Evolutionary conservation across 306 rosid genomes (phyloP).

Genomic region (Purshia tridentata): DNA sequence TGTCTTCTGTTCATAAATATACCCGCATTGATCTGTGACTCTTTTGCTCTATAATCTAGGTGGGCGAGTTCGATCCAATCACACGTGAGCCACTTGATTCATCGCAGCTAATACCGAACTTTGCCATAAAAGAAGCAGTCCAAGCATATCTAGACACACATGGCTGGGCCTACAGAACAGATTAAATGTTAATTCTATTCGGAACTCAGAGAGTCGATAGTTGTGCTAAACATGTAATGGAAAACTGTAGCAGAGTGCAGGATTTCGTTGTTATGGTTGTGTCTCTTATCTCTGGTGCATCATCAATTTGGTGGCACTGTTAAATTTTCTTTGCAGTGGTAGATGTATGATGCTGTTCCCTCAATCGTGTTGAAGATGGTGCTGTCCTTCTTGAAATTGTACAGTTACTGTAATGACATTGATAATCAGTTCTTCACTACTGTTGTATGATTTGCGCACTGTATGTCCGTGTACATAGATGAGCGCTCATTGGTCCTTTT

Average conservation of each 20-base stretch:
- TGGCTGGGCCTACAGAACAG: constrained; percentile 85
- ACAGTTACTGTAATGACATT: constrained; percentile 5
- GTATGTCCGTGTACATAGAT: too few species aligned
- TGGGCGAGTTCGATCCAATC: constrained; percentile 79
- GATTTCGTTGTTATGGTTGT: background rate
- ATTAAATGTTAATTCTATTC: constrained; percentile 27
- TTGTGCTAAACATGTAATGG: background rate
- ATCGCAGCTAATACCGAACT: constrained; percentile 64
- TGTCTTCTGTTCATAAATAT: background rate
- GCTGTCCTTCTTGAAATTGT: constrained; percentile 17
- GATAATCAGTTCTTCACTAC: constrained; percentile 1
- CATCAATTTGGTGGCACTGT: background rate
- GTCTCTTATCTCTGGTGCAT: background rate
- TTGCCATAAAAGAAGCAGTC: constrained; percentile 84
- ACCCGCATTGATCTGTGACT: constrained; percentile 10
- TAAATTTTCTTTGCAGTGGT: background rate
- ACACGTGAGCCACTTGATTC: constrained; percentile 65
- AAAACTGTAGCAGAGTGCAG: background rate
- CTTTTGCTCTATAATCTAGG: constrained; percentile 40
- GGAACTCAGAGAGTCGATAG: background rate
- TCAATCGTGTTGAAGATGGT: constrained; percentile 14
- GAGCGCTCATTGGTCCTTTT: too few species aligned
- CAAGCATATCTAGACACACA: constrained; percentile 65
- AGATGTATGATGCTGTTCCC: background rate
- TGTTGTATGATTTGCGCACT: background rate